Percentiles rank a stretch among this genome's conserved stretches.
phyloP scores from a whole-genome alignment of 2,329 filamentous ascomycete genomes.

The Alternaria gaisen region DNA sequence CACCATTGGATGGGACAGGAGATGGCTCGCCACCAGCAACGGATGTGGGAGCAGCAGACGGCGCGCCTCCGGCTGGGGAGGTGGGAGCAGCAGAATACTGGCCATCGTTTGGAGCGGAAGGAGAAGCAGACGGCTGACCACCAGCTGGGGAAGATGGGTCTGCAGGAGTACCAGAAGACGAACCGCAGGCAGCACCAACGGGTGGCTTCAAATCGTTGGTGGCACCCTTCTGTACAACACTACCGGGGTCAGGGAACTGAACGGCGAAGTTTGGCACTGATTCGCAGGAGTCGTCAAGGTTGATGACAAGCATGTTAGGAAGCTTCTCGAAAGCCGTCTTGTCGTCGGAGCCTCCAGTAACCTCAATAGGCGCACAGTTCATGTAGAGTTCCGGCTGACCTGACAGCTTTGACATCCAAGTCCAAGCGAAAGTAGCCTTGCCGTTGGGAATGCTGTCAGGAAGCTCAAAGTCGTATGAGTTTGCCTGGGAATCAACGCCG shows the following conservation, averaged over 20 bases:
- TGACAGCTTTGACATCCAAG: slow-evolving; percentile 82
- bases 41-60: slow-evolving; percentile 12
- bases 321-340: slow-evolving; percentile 67
- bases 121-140: slow-evolving; percentile 27
- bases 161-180: slow-evolving; percentile 26
- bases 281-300: slow-evolving; percentile 66
- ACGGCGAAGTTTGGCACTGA: slow-evolving; percentile 64
- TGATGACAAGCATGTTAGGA: slow-evolving; percentile 77
- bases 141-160: slow-evolving; percentile 23
- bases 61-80: neutral
- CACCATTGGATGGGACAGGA: slow-evolving; percentile 30
- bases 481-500: slow-evolving; percentile 67
- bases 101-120: slow-evolving; percentile 13
- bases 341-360: slow-evolving; percentile 65
- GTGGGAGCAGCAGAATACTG: slow-evolving; percentile 16
- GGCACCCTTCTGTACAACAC: slow-evolving; percentile 59
- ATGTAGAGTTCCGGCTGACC: slow-evolving; percentile 88
- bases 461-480: slow-evolving; percentile 72
- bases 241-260: slow-evolving; percentile 72
- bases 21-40: slow-evolving; percentile 13
- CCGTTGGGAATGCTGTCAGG: slow-evolving; percentile 77
- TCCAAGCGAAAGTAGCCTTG: slow-evolving; percentile 85
- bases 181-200: slow-evolving; percentile 26
- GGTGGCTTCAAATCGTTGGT: slow-evolving; percentile 29
- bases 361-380: slow-evolving; percentile 83